Evolutionary conservation across 176 grass and related monocot species (phyloP), one percentile per base, ranked within the genome.

Genomic region (Oryza meridionalis): DNA sequence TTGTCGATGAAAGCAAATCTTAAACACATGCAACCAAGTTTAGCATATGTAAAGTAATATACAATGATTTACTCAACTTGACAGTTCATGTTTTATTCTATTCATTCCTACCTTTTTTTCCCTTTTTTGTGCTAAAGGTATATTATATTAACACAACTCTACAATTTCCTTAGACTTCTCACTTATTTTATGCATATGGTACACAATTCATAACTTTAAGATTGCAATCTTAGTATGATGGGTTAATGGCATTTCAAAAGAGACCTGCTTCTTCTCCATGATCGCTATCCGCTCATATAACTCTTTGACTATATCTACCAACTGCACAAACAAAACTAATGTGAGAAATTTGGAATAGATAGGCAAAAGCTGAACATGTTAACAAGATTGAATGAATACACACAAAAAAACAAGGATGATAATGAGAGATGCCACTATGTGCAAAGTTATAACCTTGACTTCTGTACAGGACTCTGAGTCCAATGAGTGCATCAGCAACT

Each of bases 181-280:
- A 4, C 21, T 61, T 61, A 10, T 22, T 17, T 13, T 64, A 0
- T 35, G 44, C 35, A 45, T 25, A 75, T 19, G 46, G n/a, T 22
- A 59, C 9, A 26, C 11, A 65, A 33, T 46, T 21, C 61, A 74
- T 16, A n/a, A 79, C 65, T 37, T 88, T 35, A 75, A 75, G 64
- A 69, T 51, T 59, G 2, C 12, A 76, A 40, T 4, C 43, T 64
- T 62, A 24, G 27, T 76, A 76, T 69, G 38, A 70, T 8, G 17
- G 0, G 49, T 69, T 46, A 70, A 44, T 24, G 2, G 12, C 11
- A 68, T 84, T 80, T 63, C 25, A 22, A 53, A 77, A 82, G 77
- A 92, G 59, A 94, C 93, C 93, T 95, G 93, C 69, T 92, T 92
- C 81, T 77, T 81, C 76, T 95, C 88, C 80, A 92, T 73, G 25